phyloP scores from a whole-genome alignment of 768 basidiomycete genomes.

The Leccinum boreale region DNA sequence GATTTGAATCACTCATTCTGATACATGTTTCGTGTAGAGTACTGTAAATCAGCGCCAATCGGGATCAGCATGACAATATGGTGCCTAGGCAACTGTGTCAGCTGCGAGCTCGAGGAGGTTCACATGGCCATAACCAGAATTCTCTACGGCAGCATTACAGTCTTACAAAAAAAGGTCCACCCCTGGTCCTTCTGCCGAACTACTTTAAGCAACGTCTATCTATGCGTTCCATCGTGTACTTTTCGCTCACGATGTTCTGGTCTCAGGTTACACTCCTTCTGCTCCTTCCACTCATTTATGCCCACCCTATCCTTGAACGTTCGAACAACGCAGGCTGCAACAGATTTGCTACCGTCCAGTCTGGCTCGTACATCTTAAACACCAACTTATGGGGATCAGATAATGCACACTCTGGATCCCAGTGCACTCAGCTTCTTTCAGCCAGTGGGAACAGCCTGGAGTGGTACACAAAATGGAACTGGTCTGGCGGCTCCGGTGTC shows the following conservation, averaged over 20 bases:
- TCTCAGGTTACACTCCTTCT: slow-evolving; percentile 8
- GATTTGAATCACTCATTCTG: neutral
- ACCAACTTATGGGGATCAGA: slow-evolving; percentile 46
- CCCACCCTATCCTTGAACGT: neutral
- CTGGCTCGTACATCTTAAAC: slow-evolving; percentile 46
- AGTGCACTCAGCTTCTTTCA: slow-evolving; percentile 47
- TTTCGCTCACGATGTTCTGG: slow-evolving; percentile 10
- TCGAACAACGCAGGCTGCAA: slow-evolving; percentile 30
- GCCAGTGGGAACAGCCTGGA: slow-evolving; percentile 39
- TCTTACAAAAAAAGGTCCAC: neutral
- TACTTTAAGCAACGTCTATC: slow-evolving; percentile 12
- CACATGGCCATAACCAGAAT: neutral
- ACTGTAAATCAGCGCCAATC: neutral
- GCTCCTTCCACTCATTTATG: slow-evolving; percentile 22
- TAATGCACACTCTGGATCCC: slow-evolving; percentile 44
- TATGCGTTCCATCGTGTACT: neutral
- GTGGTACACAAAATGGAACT: slow-evolving; percentile 54
- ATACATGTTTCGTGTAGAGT: slow-evolving; percentile 6
- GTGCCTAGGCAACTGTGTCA: slow-evolving; percentile 3
- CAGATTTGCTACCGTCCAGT: slow-evolving; percentile 49
- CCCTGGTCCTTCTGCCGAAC: neutral
- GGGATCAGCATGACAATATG: neutral
- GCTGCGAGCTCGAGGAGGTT: neutral
- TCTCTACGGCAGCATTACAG: neutral
- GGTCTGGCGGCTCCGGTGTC: slow-evolving; percentile 49